Percentiles rank a stretch among this genome's conserved stretches.
Conservation (phyloP, 208 protist species). For the Herpetomonas samuelpessoai region DNA sequence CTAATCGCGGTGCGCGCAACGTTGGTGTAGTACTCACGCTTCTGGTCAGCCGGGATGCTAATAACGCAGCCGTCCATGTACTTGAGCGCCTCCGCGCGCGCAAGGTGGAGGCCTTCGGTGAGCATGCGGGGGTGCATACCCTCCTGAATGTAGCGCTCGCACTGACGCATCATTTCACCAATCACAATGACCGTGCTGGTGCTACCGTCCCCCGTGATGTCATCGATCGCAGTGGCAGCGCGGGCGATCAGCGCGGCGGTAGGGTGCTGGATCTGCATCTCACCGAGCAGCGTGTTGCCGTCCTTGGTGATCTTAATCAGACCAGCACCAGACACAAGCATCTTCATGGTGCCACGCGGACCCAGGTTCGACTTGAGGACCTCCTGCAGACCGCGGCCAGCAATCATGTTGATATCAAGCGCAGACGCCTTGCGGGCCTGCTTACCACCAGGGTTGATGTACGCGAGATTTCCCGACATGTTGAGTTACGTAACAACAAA, state of each 20-base stretch:
- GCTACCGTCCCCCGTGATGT: slow-evolving; percentile 99
- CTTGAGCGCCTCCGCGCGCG: slow-evolving; percentile 90
- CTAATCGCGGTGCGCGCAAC: slow-evolving; percentile 95
- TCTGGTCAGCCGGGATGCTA: slow-evolving; percentile 57
- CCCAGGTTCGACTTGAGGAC: slow-evolving; percentile 99
- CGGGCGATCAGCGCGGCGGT: slow-evolving; percentile 99
- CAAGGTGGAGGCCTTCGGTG: slow-evolving; percentile 98
- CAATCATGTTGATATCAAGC: slow-evolving; percentile 98
- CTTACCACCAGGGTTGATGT: slow-evolving; percentile 89
- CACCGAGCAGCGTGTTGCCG: slow-evolving; percentile 98
- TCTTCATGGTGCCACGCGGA: slow-evolving; percentile 99
- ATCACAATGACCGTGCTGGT: slow-evolving; percentile 99
- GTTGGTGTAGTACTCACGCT: slow-evolving; percentile 93
- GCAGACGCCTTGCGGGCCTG: slow-evolving; percentile 86
- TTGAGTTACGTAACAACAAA: slow-evolving; percentile 6
- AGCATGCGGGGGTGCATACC: slow-evolving; percentile 98
- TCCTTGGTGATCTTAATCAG: slow-evolving; percentile 99
- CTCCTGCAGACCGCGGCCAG: slow-evolving; percentile 97
- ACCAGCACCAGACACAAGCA: slow-evolving; percentile 99
- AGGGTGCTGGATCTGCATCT: slow-evolving; percentile 99
- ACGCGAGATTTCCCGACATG: slow-evolving; percentile 77
- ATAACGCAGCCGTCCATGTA: slow-evolving; percentile 83
- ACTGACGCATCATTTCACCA: slow-evolving; percentile 99
- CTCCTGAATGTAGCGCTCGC: slow-evolving; percentile 97
- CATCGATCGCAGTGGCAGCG: slow-evolving; percentile 99